A percentile compares a stretch with the other conserved stretches of the same genome.
Evolutionary conservation across 2,329 filamentous ascomycete genomes (phyloP).

Genomic region (Sclerotinia glacialis): DNA sequence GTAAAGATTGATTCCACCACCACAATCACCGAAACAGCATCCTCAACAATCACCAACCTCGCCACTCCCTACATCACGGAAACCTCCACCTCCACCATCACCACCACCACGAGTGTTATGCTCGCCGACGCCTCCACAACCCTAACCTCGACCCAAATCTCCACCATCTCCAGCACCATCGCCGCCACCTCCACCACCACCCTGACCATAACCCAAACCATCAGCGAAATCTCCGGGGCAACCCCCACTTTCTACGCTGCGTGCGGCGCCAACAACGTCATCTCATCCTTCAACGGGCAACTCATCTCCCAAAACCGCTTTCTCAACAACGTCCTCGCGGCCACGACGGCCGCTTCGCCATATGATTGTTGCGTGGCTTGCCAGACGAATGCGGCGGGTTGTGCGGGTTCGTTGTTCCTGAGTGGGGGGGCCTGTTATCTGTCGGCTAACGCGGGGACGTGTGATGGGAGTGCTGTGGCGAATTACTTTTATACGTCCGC

Average conservation of each 20-base stretch:
- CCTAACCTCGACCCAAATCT: neutral
- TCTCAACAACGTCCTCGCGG: neutral
- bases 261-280: neutral
- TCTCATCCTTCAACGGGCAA: neutral
- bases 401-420: neutral
- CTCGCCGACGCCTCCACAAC: neutral
- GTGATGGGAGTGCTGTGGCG: neutral
- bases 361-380: conserved; percentile 5
- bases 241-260: neutral
- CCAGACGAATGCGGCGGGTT: neutral
- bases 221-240: neutral
- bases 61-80: neutral
- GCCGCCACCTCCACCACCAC: neutral
- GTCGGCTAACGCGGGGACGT: neutral
- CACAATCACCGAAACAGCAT: neutral
- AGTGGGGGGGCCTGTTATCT: neutral
- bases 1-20: neutral
- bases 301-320: neutral
- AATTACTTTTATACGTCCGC: neutral
- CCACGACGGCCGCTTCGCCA: neutral
- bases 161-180: neutral
- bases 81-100: neutral
- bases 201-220: neutral
- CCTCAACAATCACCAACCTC: neutral
- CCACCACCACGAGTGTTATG: neutral